A percentile compares a stretch with the other conserved stretches of the same genome.
These are phyloP conservation scores for Euphorbia schlechtendalii DNA, from an alignment of 441 rosid species.

Conservation along the genomic window DNA sequence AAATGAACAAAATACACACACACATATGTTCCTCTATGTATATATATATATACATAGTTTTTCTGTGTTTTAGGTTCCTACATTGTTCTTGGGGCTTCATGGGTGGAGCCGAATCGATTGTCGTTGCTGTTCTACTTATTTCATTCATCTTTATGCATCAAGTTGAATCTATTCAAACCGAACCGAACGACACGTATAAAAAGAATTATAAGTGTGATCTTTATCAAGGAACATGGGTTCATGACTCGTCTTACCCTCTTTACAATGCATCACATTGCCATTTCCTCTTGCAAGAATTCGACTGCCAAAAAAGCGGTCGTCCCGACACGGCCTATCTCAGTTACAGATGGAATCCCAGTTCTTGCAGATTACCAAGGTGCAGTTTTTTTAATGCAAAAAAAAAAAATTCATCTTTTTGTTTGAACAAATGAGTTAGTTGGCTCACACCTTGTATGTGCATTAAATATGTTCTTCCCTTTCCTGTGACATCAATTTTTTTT, in stretches of 20 bases:
- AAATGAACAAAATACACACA: not conserved
- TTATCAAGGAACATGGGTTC: slow-evolving; percentile 19
- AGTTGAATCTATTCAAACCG: slow-evolving; percentile 1
- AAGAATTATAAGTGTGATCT: slow-evolving; percentile 5
- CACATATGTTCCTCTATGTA: not conserved
- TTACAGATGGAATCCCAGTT: slow-evolving; percentile 13
- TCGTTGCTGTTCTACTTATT: not conserved
- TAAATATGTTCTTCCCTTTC: not conserved
- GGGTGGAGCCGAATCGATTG: not conserved
- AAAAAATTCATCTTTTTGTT: not conserved
- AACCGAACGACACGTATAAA: not conserved
- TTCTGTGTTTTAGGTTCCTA: not conserved
- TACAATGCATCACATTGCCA: slow-evolving; percentile 15
- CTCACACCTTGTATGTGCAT: slow-evolving; percentile 13
- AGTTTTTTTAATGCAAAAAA: not conserved
- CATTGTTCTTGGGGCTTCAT: not conserved
- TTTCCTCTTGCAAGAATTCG: slow-evolving; percentile 6
- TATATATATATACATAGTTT: not conserved
- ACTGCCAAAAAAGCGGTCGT: slow-evolving; percentile 11
- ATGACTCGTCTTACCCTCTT: slow-evolving; percentile 16
- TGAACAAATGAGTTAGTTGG: not conserved
- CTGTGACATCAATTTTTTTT: not conserved
- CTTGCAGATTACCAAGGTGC: slow-evolving; percentile 16
- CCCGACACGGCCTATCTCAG: slow-evolving; percentile 7
- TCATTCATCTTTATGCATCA: not conserved